Conservation (phyloP, 2,329 filamentous ascomycete genomes). For the Neofusicoccum kwambonambiense region DNA sequence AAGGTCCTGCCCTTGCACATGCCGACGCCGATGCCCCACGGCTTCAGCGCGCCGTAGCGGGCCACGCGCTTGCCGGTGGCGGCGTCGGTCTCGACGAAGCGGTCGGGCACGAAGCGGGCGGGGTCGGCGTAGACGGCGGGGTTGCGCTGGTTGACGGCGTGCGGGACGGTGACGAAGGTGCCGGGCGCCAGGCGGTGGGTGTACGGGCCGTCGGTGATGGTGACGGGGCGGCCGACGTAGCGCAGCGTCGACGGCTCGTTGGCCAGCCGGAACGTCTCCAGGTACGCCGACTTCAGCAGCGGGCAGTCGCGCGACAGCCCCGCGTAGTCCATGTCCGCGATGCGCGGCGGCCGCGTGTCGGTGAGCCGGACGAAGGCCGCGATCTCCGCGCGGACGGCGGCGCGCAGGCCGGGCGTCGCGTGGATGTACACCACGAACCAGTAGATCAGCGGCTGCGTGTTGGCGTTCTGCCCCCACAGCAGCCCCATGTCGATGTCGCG, state of each 20-base stretch:
- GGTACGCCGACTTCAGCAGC: slow-evolving; percentile 37
- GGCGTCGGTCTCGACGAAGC: slow-evolving; percentile 18
- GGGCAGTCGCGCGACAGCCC: slow-evolving; percentile 28
- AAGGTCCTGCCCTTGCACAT: slow-evolving; percentile 53
- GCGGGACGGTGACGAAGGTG: slow-evolving; percentile 12
- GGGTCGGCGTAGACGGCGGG: slow-evolving; percentile 15
- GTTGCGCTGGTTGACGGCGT: slow-evolving; percentile 14
- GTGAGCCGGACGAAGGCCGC: slow-evolving; percentile 30
- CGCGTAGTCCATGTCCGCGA: neutral
- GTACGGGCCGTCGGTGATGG: slow-evolving; percentile 30
- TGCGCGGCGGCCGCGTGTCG: neutral
- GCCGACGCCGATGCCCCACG: slow-evolving; percentile 41
- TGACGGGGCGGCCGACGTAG: slow-evolving; percentile 30
- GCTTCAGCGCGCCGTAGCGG: slow-evolving; percentile 19
- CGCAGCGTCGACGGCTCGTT: slow-evolving; percentile 19
- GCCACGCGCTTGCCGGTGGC: slow-evolving; percentile 15
- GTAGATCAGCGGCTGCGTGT: slow-evolving; percentile 45
- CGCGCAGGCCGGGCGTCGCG: slow-evolving; percentile 21
- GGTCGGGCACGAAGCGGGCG: slow-evolving; percentile 16
- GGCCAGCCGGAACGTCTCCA: slow-evolving; percentile 38
- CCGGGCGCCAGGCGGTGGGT: neutral
- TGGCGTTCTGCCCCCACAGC: slow-evolving; percentile 56
- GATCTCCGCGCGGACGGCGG: slow-evolving; percentile 35
- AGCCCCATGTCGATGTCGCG: slow-evolving; percentile 41
- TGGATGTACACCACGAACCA: slow-evolving; percentile 40